Conservation (phyloP, 2,329 filamentous ascomycete species). For the Botrytis sinoallii region DNA sequence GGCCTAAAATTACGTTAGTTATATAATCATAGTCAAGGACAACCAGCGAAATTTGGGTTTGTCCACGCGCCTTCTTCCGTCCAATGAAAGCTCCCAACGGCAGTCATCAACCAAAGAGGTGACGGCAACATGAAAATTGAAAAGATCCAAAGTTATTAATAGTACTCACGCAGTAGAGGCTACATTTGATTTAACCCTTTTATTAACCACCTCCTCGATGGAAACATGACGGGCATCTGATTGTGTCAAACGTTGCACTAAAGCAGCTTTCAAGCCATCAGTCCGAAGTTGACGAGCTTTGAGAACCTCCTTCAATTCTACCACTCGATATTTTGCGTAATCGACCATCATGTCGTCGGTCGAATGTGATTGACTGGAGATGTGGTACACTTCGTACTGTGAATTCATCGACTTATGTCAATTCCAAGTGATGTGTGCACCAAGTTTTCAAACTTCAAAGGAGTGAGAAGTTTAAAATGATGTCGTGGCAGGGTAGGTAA, state of each 20-base stretch:
- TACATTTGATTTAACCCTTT: no score
- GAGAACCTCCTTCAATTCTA: background rate
- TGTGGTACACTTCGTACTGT: background rate
- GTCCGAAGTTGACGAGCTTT: background rate
- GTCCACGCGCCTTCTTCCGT: background rate
- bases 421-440: background rate
- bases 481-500: background rate
- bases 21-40: background rate
- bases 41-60: background rate
- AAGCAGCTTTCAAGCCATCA: background rate
- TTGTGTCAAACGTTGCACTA: background rate
- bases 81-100: background rate
- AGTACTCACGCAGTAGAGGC: background rate
- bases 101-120: background rate
- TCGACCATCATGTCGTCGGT: background rate
- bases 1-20: background rate
- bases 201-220: background rate
- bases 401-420: background rate
- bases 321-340: slow-evolving; percentile 3
- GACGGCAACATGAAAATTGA: background rate
- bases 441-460: background rate
- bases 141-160: background rate
- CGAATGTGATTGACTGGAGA: background rate
- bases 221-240: background rate
- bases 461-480: background rate